Evolutionary conservation across 306 rosid species (phyloP).

Genomic region (Fragaria ananassa): DNA sequence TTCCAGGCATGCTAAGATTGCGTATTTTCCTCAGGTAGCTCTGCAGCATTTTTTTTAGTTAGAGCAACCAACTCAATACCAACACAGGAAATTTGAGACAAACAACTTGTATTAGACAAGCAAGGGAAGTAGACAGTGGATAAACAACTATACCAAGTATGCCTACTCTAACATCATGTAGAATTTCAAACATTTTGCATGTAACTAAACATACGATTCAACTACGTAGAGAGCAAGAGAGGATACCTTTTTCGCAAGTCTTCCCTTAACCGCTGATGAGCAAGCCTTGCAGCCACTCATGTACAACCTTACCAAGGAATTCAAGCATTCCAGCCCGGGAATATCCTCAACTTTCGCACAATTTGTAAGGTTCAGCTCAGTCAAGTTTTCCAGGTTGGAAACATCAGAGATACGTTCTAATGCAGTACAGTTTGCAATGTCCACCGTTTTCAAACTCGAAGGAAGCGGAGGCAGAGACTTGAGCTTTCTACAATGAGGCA

Average conservation of each 20-base stretch:
- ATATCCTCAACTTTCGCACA: slow-evolving; percentile 52
- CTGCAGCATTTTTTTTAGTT: slow-evolving; percentile 31
- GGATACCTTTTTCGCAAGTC: slow-evolving; percentile 53
- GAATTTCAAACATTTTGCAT: neutral
- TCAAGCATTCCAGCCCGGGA: slow-evolving; percentile 60
- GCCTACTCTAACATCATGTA: neutral
- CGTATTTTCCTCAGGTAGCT: slow-evolving; percentile 46
- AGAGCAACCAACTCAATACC: neutral
- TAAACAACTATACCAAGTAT: neutral
- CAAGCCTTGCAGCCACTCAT: slow-evolving; percentile 49
- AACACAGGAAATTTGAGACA: neutral
- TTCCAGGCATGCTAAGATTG: slow-evolving; percentile 62
- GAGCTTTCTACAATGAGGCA: slow-evolving; percentile 41
- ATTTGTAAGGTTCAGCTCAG: slow-evolving; percentile 48
- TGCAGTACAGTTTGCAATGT: slow-evolving; percentile 42
- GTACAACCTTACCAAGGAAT: slow-evolving; percentile 49
- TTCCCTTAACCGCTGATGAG: slow-evolving; percentile 33
- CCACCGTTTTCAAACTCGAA: slow-evolving; percentile 45
- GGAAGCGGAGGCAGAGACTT: slow-evolving; percentile 62
- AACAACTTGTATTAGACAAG: neutral
- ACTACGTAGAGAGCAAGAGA: neutral
- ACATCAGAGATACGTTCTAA: slow-evolving; percentile 46
- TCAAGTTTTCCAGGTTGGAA: slow-evolving; percentile 44
- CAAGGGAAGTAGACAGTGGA: neutral
- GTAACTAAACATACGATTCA: neutral